Conservation (phyloP, 2,329 filamentous ascomycete species). For the Pseudogymnoascus sp. region DNA sequence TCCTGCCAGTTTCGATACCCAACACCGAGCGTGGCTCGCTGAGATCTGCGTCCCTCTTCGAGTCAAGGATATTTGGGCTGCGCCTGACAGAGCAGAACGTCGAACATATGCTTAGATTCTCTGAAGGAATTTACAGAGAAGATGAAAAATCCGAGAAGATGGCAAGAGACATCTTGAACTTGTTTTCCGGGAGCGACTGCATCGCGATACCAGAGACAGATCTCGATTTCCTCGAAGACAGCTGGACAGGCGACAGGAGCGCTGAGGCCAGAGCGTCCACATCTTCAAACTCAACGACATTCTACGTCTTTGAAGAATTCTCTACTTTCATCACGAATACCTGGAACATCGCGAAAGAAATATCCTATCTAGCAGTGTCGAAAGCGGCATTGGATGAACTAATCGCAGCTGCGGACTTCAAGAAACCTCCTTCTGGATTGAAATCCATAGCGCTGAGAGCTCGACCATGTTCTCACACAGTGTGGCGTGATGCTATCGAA, state of each 20-base stretch:
- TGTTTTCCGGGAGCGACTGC: constrained; percentile 12
- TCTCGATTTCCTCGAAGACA: constrained; percentile 15
- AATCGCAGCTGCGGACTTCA: constrained; percentile 9
- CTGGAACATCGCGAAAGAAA: constrained; percentile 13
- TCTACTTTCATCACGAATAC: constrained; percentile 12
- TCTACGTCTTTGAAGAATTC: constrained; percentile 13
- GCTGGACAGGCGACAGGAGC: constrained; percentile 9
- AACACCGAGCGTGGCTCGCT: not conserved
- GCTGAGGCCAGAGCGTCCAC: not conserved
- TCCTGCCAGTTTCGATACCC: not conserved
- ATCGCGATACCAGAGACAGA: constrained; percentile 13
- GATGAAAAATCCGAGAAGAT: not conserved
- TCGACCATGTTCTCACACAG: constrained; percentile 10
- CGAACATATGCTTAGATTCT: not conserved
- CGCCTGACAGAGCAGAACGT: not conserved
- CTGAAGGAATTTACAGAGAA: not conserved
- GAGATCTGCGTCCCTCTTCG: not conserved
- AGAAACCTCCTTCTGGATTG: constrained; percentile 9
- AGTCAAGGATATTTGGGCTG: not conserved
- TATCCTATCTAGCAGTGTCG: constrained; percentile 13
- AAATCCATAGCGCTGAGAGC: constrained; percentile 10
- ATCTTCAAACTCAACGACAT: constrained; percentile 11
- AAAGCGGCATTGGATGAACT: constrained; percentile 13
- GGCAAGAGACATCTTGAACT: constrained; percentile 13
- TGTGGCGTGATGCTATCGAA: constrained; percentile 9